A percentile compares a stretch with the other conserved stretches of the same genome.
Evolutionary conservation across 768 basidiomycete genomes (phyloP).

Genomic region (Naematelia aurantialba): DNA sequence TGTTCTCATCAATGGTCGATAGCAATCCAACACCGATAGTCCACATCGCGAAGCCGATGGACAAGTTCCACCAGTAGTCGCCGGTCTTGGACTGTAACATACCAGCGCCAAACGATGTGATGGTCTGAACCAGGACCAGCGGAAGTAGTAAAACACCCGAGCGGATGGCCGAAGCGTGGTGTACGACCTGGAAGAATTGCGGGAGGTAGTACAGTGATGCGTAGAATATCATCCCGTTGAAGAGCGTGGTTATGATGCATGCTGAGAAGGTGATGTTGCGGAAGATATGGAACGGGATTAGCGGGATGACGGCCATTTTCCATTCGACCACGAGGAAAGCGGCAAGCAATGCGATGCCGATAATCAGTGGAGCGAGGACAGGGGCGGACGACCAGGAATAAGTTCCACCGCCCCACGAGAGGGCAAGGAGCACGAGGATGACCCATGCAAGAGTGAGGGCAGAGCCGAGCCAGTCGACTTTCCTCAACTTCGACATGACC

Average conservation of each 20-base stretch:
- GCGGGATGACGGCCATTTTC: conserved; percentile 65
- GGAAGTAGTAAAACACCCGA: conserved; percentile 67
- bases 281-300: conserved; percentile 73
- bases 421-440: conserved; percentile 63
- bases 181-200: conserved; percentile 69
- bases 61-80: conserved; percentile 62
- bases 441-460: conserved; percentile 61
- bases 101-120: conserved; percentile 56
- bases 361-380: conserved; percentile 61
- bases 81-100: conserved; percentile 64
- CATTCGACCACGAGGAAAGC: conserved; percentile 71
- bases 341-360: conserved; percentile 57
- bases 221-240: conserved; percentile 54
- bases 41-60: conserved; percentile 66
- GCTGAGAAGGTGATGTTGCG: conserved; percentile 63
- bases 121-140: conserved; percentile 63
- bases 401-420: conserved; percentile 73
- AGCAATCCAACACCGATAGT: conserved; percentile 66
- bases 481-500: conserved; percentile 61
- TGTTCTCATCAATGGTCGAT: conserved; percentile 60
- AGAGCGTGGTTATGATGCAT: conserved; percentile 66
- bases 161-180: conserved; percentile 64
- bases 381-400: conserved; percentile 69
- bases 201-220: conserved; percentile 65
- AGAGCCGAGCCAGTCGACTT: conserved; percentile 64